Percentiles rank a stretch among this genome's conserved stretches.
These are phyloP conservation scores for Balansia obtecta DNA, from an alignment of 2,329 filamentous ascomycete genomes.

Conservation along the genomic window DNA sequence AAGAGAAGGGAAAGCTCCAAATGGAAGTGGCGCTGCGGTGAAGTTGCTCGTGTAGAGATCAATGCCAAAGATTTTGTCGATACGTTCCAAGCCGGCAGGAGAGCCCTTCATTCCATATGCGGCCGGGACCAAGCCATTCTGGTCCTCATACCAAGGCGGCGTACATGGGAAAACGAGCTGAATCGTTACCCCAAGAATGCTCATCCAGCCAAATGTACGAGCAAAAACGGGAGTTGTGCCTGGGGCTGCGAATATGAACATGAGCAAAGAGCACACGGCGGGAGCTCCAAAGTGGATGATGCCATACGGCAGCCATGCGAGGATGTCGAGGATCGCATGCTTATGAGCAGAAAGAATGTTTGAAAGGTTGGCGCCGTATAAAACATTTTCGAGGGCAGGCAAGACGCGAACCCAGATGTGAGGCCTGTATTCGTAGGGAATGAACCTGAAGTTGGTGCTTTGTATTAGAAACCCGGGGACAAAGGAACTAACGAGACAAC, in stretches of 20 bases:
- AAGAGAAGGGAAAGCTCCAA: constrained; percentile 87
- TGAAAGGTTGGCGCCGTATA: constrained; percentile 90
- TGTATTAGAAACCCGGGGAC: background rate
- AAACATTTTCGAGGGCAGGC: constrained; percentile 86
- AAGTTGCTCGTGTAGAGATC: constrained; percentile 91
- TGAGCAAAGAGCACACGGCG: constrained; percentile 60
- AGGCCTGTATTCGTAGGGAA: constrained; percentile 76
- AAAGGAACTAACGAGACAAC: background rate
- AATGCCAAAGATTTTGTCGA: constrained; percentile 81
- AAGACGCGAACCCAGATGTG: constrained; percentile 93
- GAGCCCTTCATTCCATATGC: constrained; percentile 87
- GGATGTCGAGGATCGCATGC: constrained; percentile 67
- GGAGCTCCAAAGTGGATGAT: constrained; percentile 83
- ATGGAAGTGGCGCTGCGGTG: constrained; percentile 79
- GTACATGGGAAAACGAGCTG: constrained; percentile 89
- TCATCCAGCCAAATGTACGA: constrained; percentile 84
- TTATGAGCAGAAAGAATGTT: constrained; percentile 91
- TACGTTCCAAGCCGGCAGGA: constrained; percentile 75
- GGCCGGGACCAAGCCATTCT: constrained; percentile 79
- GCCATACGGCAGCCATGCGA: constrained; percentile 91
- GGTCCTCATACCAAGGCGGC: constrained; percentile 93
- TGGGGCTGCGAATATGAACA: constrained; percentile 84
- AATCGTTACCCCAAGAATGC: constrained; percentile 73
- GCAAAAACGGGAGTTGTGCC: constrained; percentile 77
- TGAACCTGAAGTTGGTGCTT: constrained; percentile 49